A percentile compares a stretch with the other conserved stretches of the same genome.
These are phyloP conservation scores for Yamadazyma friedrichii DNA, from an alignment of 1,139 yeast genomes.

Conservation along the genomic window DNA sequence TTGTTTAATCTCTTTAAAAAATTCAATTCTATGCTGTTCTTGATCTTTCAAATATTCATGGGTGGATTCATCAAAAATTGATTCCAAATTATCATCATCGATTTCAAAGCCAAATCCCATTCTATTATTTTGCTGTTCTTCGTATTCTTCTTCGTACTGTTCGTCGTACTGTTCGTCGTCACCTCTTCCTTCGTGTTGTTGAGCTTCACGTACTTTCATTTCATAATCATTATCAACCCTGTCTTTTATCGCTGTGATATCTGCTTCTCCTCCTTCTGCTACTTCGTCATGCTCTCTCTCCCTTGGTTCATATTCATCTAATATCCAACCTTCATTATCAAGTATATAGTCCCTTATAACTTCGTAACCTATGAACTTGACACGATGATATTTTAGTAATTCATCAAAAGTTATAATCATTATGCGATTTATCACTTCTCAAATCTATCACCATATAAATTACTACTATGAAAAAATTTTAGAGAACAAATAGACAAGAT, in stretches of 20 bases:
- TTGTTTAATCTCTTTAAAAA: constrained; percentile 23
- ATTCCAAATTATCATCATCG: constrained; percentile 12
- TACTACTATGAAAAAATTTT: too few relatives aligned
- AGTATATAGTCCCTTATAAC: constrained; percentile 11
- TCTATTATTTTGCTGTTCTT: constrained; percentile 13
- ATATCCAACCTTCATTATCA: constrained; percentile 9
- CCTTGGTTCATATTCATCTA: constrained; percentile 4
- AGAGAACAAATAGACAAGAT: too few relatives aligned
- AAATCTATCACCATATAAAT: too few relatives aligned
- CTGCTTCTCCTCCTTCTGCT: constrained; percentile 8
- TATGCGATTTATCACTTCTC: neutral
- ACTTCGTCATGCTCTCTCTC: neutral
- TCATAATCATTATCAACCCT: constrained; percentile 6
- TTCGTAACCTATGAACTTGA: constrained; percentile 6
- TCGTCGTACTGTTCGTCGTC: neutral
- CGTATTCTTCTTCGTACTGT: constrained; percentile 12
- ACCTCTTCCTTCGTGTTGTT: constrained; percentile 5
- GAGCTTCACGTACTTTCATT: constrained; percentile 19
- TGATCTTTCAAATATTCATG: constrained; percentile 18
- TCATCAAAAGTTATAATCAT: constrained; percentile 15
- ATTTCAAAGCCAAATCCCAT: constrained; percentile 9
- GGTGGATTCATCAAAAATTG: constrained; percentile 5
- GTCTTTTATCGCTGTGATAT: constrained; percentile 6
- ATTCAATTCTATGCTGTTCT: constrained; percentile 20
- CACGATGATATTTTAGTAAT: constrained; percentile 13